A percentile compares a stretch with the other conserved stretches of the same genome.
phyloP scores from a whole-genome alignment of 108 stramenopile genomes.

The Seminavis robusta region DNA sequence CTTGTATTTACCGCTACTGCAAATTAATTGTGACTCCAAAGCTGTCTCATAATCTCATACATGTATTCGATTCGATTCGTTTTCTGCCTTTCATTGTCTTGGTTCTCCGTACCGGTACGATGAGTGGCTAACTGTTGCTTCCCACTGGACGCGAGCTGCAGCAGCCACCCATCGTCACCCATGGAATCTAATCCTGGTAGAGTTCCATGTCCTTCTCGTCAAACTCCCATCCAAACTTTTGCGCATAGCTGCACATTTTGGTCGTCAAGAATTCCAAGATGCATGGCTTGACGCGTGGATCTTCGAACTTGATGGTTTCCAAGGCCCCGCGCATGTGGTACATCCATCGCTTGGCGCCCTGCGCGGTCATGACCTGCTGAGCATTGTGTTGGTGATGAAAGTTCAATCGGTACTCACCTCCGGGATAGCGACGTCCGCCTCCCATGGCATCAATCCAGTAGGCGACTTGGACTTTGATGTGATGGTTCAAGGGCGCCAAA shows the following conservation, averaged over 20 bases:
- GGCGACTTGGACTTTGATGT: slow-evolving; percentile 17
- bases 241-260: slow-evolving; percentile 20
- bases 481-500: slow-evolving; percentile 7
- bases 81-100: no score
- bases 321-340: slow-evolving; percentile 22
- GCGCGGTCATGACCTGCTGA: slow-evolving; percentile 15
- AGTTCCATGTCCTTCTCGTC: no score
- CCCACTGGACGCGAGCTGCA: no score
- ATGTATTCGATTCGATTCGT: no score
- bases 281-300: slow-evolving; percentile 19
- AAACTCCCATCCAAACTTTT: slow-evolving; percentile 14
- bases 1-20: no score
- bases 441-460: slow-evolving; percentile 28
- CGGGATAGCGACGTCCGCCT: slow-evolving; percentile 20
- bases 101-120: no score
- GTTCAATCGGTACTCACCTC: slow-evolving; percentile 14
- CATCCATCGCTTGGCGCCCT: slow-evolving; percentile 25
- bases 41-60: no score
- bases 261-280: slow-evolving; percentile 21
- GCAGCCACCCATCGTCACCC: no score
- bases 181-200: no score
- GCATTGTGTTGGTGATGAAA: slow-evolving; percentile 21
- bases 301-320: no score
- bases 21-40: no score
- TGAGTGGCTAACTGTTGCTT: no score